Evolutionary conservation across 2,329 filamentous ascomycete species (phyloP).

Genomic region (Phaeoacremonium minimum): DNA sequence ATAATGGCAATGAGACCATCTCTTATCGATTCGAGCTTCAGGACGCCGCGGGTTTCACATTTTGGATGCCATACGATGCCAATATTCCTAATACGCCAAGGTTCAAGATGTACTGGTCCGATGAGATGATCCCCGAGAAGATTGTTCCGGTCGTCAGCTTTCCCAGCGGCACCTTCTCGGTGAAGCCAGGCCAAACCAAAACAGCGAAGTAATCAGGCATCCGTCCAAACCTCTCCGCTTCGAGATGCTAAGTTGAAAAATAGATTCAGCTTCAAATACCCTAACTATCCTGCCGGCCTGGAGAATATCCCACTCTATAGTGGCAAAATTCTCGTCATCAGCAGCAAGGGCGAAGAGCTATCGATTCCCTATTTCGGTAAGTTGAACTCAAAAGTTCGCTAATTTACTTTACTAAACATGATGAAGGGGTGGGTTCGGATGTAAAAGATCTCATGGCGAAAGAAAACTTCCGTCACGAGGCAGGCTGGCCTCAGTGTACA

Average conservation of each 20-base stretch:
- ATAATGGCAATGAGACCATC: slow-evolving; percentile 31
- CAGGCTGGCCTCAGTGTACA: slow-evolving; percentile 6
- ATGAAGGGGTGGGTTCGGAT: background rate
- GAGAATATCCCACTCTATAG: slow-evolving; percentile 25
- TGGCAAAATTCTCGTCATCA: slow-evolving; percentile 25
- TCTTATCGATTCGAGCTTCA: slow-evolving; percentile 36
- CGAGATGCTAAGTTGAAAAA: background rate
- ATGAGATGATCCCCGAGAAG: slow-evolving; percentile 7
- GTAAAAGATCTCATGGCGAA: background rate
- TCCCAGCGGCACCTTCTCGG: slow-evolving; percentile 7
- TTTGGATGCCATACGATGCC: slow-evolving; percentile 10
- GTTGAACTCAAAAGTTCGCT: slow-evolving; percentile 1
- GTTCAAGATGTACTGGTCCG: slow-evolving; percentile 1
- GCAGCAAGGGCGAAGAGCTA: slow-evolving; percentile 22
- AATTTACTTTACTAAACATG: background rate
- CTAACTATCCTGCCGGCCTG: slow-evolving; percentile 13
- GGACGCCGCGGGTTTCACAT: slow-evolving; percentile 34
- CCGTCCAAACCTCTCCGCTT: no score
- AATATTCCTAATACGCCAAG: background rate
- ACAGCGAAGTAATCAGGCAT: background rate
- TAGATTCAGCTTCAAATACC: background rate
- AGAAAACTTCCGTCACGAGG: background rate
- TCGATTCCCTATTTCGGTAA: slow-evolving; percentile 24
- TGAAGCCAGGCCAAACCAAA: slow-evolving; percentile 17
- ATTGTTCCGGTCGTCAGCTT: slow-evolving; percentile 3